Conservation (phyloP, 1,284 basidiomycete genomes). For the Erythrobasidium hasegawianum region DNA sequence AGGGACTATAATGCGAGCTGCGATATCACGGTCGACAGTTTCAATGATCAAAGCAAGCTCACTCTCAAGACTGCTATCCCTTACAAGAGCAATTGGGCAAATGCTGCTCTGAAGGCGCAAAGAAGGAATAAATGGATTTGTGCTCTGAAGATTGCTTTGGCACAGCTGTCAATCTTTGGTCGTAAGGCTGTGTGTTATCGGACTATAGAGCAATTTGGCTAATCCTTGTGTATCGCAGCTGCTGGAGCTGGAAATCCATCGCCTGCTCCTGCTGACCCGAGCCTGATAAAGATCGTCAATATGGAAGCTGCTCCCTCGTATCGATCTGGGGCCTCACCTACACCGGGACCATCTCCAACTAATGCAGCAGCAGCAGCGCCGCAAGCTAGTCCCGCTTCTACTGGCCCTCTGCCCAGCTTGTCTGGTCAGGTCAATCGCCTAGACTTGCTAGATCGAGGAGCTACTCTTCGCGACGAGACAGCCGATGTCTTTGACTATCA, state of each 20-base stretch:
- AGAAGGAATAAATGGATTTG: constrained; percentile 89
- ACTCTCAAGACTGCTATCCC: constrained; percentile 75
- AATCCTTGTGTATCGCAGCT: not conserved
- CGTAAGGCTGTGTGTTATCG: constrained; percentile 44
- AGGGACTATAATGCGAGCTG: constrained; percentile 71
- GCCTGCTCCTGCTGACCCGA: constrained; percentile 33
- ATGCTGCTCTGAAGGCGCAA: constrained; percentile 66
- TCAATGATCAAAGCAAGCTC: constrained; percentile 77
- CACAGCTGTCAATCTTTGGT: constrained; percentile 69
- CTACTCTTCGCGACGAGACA: constrained; percentile 7
- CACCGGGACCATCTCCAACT: not conserved
- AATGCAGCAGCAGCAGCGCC: not conserved
- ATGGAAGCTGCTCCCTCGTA: constrained; percentile 6
- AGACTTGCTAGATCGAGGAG: constrained; percentile 5
- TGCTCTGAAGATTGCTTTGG: constrained; percentile 69
- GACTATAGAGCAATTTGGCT: constrained; percentile 44
- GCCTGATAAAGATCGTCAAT: constrained; percentile 23
- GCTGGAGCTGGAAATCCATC: constrained; percentile 33
- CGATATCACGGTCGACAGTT: constrained; percentile 68
- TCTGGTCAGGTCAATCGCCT: constrained; percentile 16
- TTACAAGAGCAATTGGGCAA: constrained; percentile 87
- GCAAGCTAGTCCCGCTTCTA: not conserved
- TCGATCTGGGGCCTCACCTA: constrained; percentile 1
- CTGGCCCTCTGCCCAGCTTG: not conserved
- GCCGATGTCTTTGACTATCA: constrained; percentile 29